Evolutionary conservation across 2,329 filamentous ascomycete species (phyloP), one percentile per base, ranked within the genome.

Genomic region (Beauveria medogensis): DNA sequence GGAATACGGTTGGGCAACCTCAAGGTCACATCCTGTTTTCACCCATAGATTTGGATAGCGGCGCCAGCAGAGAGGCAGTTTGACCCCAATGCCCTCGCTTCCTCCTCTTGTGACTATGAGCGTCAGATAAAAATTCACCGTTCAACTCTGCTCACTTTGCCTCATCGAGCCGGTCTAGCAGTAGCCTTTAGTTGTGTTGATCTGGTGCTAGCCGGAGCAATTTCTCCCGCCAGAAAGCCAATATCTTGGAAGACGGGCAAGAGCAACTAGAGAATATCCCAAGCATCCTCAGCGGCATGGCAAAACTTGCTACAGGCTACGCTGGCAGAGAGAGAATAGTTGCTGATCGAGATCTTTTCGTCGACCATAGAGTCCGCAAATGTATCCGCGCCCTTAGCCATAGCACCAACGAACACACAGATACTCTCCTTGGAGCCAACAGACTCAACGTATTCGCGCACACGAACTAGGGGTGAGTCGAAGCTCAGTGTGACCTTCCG

Each of bases 241-340:
- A 22, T 46, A 20, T 14, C 28, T 24, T 47, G 37, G 24, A 52
- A 40, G 22, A 24, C 8, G 12, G 37, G 16, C 3, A 8, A 43
- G 20, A 18, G 28, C 3, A 30, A 24, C 30, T 86, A 99, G 70
- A 97, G 84, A 68, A 99, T 90, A 71, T 91, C 87, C 94, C 94
- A 99, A 41, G 89, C 88, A 74, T 99, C 94, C 77, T 99, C 94
- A 48, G 92, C 93, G 46, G 93, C 94, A 76, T 99, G 94, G 77
- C 94, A 97, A 81, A 99, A 97, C 76, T 97, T 99, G 85, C 93
- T 97, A 82, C 94, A 99, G 48, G 94, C 93, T 64, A 99, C 94
- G 79, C 93, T 97, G 64, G 94, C 94, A 71, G 91, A 96, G 65
- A 99, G 82, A 71, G 92, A 96, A 82, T 90, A 99, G 76, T 97